Conservation (phyloP, 805 yeast species). For the Teunomyces atbi region DNA sequence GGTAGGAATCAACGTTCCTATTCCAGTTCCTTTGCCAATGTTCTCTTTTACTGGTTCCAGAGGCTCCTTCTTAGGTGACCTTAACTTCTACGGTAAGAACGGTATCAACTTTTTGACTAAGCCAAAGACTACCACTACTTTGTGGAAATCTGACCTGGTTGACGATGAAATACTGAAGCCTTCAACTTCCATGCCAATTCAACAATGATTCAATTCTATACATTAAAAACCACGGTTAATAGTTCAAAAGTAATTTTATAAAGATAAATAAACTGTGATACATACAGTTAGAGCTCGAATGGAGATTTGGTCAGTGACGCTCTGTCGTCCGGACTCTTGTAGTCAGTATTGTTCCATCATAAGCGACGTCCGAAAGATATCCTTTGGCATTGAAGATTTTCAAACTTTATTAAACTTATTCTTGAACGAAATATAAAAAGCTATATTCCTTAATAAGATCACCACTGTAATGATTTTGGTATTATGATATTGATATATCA, state of each 20-base stretch:
- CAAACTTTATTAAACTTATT: not conserved
- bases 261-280: too few relatives aligned
- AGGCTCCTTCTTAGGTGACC: conserved; percentile 73
- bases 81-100: conserved; percentile 78
- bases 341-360: too few relatives aligned
- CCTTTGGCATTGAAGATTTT: too few relatives aligned
- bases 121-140: conserved; percentile 69
- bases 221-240: not conserved
- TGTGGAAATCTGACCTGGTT: conserved; percentile 59
- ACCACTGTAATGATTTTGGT: conserved; percentile 17
- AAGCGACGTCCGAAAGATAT: too few relatives aligned
- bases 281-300: too few relatives aligned
- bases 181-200: conserved; percentile 68
- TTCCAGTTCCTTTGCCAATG: conserved; percentile 81
- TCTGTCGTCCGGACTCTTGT: too few relatives aligned
- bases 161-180: conserved; percentile 48
- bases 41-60: conserved; percentile 77
- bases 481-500: too few relatives aligned
- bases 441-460: too few relatives aligned
- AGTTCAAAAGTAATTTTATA: too few relatives aligned
- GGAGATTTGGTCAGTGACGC: too few relatives aligned
- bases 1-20: conserved; percentile 76
- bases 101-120: conserved; percentile 71
- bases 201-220: conserved; percentile 26
- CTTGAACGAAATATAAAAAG: conserved; percentile 13